A percentile compares a stretch with the other conserved stretches of the same genome.
Evolutionary conservation across 441 rosid species (phyloP).

Genomic region (Erodium trifolium): DNA sequence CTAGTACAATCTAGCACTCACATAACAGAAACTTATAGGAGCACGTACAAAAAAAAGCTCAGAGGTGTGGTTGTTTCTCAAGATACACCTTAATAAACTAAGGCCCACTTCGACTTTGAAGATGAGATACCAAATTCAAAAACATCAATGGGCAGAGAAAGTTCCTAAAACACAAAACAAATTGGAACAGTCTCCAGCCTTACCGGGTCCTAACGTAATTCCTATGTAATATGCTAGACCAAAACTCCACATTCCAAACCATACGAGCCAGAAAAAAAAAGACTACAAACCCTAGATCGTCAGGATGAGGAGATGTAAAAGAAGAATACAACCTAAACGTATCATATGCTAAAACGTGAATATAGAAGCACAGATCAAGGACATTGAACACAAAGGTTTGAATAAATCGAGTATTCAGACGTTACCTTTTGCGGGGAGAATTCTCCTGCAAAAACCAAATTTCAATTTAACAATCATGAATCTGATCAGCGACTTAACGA

Average conservation of each 20-base stretch:
- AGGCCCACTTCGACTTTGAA: background rate
- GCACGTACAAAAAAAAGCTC: too few relatives aligned
- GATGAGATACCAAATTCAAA: background rate
- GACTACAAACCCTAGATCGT: background rate
- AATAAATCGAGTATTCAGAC: background rate
- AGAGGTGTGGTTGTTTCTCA: background rate
- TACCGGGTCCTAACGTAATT: too few relatives aligned
- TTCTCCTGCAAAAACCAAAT: slow-evolving; percentile 39
- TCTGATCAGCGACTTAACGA: background rate
- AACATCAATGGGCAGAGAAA: background rate
- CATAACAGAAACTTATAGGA: background rate
- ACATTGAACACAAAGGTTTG: background rate
- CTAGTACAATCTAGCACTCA: background rate
- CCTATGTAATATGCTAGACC: background rate
- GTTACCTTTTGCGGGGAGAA: slow-evolving; percentile 60
- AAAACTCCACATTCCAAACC: background rate
- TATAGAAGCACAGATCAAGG: background rate
- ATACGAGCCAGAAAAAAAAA: background rate
- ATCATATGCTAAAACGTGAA: background rate
- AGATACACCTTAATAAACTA: background rate
- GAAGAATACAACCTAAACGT: background rate
- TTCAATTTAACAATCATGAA: background rate
- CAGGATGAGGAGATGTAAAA: background rate
- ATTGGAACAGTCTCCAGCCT: background rate
- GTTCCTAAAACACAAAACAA: background rate